phyloP scores from a whole-genome alignment of 2,329 filamentous ascomycete species.

The Tolypocladium guangdongense region DNA sequence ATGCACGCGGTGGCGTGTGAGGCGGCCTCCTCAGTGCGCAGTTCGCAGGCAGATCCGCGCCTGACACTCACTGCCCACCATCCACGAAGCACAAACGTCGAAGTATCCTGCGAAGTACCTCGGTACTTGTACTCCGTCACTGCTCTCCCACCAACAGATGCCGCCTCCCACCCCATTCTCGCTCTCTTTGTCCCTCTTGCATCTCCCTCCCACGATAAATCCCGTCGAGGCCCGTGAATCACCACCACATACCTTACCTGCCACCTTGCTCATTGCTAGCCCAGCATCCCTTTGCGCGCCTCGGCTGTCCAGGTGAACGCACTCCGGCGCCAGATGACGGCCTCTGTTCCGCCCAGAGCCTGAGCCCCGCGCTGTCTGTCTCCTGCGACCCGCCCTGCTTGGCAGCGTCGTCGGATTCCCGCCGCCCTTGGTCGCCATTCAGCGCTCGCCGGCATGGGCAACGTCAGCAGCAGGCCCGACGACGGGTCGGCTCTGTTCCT shows the following conservation, averaged over 20 bases:
- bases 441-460: slow-evolving; percentile 60
- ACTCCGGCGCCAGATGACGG: slow-evolving; percentile 11
- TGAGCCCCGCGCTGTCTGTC: slow-evolving; percentile 14
- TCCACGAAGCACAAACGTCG: no score
- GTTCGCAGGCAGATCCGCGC: neutral
- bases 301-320: neutral
- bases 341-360: slow-evolving; percentile 10
- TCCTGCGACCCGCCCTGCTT: neutral
- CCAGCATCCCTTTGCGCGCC: slow-evolving; percentile 4
- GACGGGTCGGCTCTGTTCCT: slow-evolving; percentile 73
- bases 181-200: neutral
- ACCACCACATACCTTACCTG: neutral
- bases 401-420: slow-evolving; percentile 3
- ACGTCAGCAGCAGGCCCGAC: slow-evolving; percentile 78
- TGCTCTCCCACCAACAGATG: neutral
- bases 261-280: slow-evolving; percentile 8
- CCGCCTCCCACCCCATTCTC: neutral
- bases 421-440: neutral
- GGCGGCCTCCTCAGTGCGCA: neutral
- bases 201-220: neutral
- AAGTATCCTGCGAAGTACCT: no score
- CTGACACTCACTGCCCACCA: neutral
- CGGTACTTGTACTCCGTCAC: no score
- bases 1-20: neutral
- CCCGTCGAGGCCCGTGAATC: neutral